These are phyloP conservation scores for Solanum paucissectum DNA, from an alignment of 257 asterid species.

Conservation along the genomic window DNA sequence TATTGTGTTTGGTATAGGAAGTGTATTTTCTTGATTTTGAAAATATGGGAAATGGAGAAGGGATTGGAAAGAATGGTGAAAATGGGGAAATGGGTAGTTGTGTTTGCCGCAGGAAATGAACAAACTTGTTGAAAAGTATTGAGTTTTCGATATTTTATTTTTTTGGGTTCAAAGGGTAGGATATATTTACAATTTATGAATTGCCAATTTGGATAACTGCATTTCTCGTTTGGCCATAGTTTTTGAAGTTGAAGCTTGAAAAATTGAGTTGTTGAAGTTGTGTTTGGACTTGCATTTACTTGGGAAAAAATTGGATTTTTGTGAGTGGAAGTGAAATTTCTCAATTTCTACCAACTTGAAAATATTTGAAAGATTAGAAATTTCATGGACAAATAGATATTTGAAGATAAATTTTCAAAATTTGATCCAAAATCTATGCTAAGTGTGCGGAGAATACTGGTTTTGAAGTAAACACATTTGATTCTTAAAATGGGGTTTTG, in stretches of 20 bases:
- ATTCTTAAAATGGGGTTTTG: not conserved
- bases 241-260: not conserved
- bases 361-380: not conserved
- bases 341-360: not conserved
- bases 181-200: not conserved
- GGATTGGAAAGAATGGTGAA: not conserved
- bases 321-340: not conserved
- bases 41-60: not conserved
- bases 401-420: not conserved
- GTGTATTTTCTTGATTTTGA: not conserved
- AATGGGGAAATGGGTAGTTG: not conserved
- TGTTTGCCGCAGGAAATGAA: not conserved
- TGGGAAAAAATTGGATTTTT: not conserved
- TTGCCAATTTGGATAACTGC: not conserved
- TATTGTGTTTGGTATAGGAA: not conserved
- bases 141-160: not conserved
- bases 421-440: not conserved
- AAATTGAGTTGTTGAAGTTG: not conserved
- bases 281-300: not conserved
- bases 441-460: not conserved
- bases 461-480: not conserved
- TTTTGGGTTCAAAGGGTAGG: not conserved
- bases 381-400: not conserved
- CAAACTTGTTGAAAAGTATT: not conserved
- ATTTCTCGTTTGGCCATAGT: not conserved